Evolutionary conservation across 2,329 filamentous ascomycete species (phyloP), one percentile per base, ranked within the genome.

Genomic region (Xylariaceae sp.): DNA sequence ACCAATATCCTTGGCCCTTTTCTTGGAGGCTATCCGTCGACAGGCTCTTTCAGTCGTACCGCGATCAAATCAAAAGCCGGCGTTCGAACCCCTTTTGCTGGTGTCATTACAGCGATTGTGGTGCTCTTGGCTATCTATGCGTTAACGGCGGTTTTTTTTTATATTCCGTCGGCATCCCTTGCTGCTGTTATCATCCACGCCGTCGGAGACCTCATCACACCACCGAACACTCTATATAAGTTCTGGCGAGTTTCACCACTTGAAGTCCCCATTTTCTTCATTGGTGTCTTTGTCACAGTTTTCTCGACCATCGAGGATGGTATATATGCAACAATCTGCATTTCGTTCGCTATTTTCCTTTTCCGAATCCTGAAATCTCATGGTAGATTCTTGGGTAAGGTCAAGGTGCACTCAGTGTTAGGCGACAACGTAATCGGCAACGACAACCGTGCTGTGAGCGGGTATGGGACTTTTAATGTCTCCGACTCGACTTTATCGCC

Each of bases 31-130:
- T 99, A 96, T 69, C 91, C 93, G 14, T 90, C 91, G 0, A 99
- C 93, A 2, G 95, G 95, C 1, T 98, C 95, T 2, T 98, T 98
- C 80, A 96, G 91, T 37, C 87, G 95, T 59, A 98, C 95, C 23
- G 93, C 95, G 50, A 97, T 98, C 76, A 96, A 97, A 74, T 95
- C 93, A 3, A 98, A 98, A 75, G 93, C 95, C 48, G 95, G 95
- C 68, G 93, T 97, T 3, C 87, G 91, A 20, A 97, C 93, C 0
- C 93, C 93, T 1, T 86, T 96, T 52, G 92, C 91, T 16, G 93
- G 95, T 75, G 83, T 96, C 42, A 90, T 98, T 61, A 97, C 93
- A 7, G 93, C 90, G 0, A 51, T 89, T 14, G 83, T 98, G 14
- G 93, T 98, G 3, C 81, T 98, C 0, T 78, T 98, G 7, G 93